Evolutionary conservation across 371 early-diverging fungal species (phyloP).

Genomic region (Nematocida sp.): DNA sequence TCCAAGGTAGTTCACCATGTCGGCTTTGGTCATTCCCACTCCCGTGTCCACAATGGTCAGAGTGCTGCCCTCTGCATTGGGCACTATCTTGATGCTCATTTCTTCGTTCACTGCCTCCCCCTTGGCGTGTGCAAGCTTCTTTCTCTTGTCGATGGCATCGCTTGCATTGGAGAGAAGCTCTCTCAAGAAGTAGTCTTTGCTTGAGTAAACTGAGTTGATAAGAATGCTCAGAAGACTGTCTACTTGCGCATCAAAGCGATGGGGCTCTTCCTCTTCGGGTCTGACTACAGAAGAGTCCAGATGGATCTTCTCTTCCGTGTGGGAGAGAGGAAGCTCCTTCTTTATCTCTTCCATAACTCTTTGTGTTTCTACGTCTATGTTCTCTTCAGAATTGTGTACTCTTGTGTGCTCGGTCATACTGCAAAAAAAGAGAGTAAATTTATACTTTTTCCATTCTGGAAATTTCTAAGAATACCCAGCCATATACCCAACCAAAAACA

Average conservation of each 20-base stretch:
- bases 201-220: slow-evolving; percentile 77
- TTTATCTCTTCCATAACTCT: slow-evolving; percentile 37
- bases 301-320: background rate
- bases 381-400: slow-evolving; percentile 24
- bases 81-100: slow-evolving; percentile 74
- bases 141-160: slow-evolving; percentile 87
- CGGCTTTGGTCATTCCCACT: slow-evolving; percentile 92
- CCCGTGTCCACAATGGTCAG: slow-evolving; percentile 80
- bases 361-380: slow-evolving; percentile 24
- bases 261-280: slow-evolving; percentile 55
- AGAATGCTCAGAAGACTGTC: slow-evolving; percentile 80
- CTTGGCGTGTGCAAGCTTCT: slow-evolving; percentile 69
- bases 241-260: slow-evolving; percentile 75
- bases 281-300: slow-evolving; percentile 10
- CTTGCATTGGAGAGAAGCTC: slow-evolving; percentile 85
- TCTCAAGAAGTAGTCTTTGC: slow-evolving; percentile 85
- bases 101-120: slow-evolving; percentile 68
- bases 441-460: slow-evolving; percentile 37
- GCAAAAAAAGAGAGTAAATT: slow-evolving; percentile 5
- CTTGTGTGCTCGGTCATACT: background rate
- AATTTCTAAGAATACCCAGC: slow-evolving; percentile 35
- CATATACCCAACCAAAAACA: too few species aligned
- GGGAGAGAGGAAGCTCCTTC: slow-evolving; percentile 20
- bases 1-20: slow-evolving; percentile 85
- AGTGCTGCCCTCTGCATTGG: slow-evolving; percentile 68